These are phyloP conservation scores for Taiwanofungus camphoratus DNA, from an alignment of 1,284 basidiomycete species.

Conservation along the genomic window DNA sequence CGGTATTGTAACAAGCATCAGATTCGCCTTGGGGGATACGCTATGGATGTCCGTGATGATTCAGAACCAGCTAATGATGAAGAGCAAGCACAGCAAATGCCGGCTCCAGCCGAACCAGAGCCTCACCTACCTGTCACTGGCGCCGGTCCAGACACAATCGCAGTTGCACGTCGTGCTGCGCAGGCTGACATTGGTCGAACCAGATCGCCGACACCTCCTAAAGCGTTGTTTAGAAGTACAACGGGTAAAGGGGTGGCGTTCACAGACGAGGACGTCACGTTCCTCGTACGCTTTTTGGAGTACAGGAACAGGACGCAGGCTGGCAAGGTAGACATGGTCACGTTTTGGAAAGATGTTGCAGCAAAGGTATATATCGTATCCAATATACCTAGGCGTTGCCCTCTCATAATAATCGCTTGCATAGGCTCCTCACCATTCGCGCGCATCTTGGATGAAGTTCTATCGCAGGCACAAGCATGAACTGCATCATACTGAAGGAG, in stretches of 20 bases:
- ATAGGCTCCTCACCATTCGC: slow-evolving; percentile 78
- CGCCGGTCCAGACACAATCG: slow-evolving; percentile 41
- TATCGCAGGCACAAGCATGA: slow-evolving; percentile 82
- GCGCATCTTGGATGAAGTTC: slow-evolving; percentile 87
- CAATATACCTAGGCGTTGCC: no score
- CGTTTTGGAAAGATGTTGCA: slow-evolving; percentile 82
- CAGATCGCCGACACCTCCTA: slow-evolving; percentile 72
- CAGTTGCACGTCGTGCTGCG: slow-evolving; percentile 39
- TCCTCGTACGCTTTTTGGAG: slow-evolving; percentile 67
- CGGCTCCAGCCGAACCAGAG: slow-evolving; percentile 14
- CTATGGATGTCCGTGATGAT: slow-evolving; percentile 49
- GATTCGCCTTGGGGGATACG: slow-evolving; percentile 74
- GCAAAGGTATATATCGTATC: slow-evolving; percentile 57
- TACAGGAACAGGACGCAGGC: slow-evolving; percentile 42
- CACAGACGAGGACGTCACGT: slow-evolving; percentile 71
- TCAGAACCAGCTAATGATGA: slow-evolving; percentile 23
- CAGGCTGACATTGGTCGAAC: slow-evolving; percentile 39
- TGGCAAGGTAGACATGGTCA: slow-evolving; percentile 70
- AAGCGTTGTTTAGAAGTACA: slow-evolving; percentile 71
- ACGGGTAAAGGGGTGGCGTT: slow-evolving; percentile 84
- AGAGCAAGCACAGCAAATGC: slow-evolving; percentile 24
- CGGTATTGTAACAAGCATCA: slow-evolving; percentile 85
- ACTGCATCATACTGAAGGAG: slow-evolving; percentile 51
- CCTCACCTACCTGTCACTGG: slow-evolving; percentile 15
- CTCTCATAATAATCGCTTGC: background rate